These are phyloP conservation scores for Echinosophora koreensis DNA, from an alignment of 306 rosid species.

Conservation along the genomic window DNA sequence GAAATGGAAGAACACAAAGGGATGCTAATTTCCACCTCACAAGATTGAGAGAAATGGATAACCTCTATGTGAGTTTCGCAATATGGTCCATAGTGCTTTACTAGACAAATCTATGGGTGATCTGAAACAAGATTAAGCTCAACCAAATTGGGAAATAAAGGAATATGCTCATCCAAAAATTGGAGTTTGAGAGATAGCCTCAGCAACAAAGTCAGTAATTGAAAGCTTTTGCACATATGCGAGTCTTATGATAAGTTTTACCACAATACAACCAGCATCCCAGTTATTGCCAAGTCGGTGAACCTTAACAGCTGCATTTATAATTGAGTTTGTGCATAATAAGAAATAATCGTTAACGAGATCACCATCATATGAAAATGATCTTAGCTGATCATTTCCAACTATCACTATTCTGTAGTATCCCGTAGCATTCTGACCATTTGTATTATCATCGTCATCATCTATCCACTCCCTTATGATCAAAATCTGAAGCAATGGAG, in stretches of 20 bases:
- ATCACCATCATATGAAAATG: slow-evolving; percentile 36
- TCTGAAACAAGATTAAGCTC: background rate
- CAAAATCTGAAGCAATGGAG: slow-evolving; percentile 16
- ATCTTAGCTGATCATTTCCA: background rate
- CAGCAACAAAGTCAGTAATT: background rate
- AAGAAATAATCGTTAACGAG: slow-evolving; percentile 31
- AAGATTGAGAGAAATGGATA: no score
- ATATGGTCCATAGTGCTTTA: background rate
- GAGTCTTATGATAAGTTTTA: background rate
- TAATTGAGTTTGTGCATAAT: background rate
- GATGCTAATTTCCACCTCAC: no score
- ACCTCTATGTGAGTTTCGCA: background rate
- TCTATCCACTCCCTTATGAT: slow-evolving; percentile 34
- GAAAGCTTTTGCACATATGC: slow-evolving; percentile 25
- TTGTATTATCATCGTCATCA: background rate
- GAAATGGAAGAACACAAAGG: no score
- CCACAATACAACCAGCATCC: background rate
- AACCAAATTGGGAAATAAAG: background rate
- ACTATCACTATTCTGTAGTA: background rate
- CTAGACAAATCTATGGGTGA: background rate
- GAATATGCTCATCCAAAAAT: rapidly evolving
- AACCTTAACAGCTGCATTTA: slow-evolving; percentile 9
- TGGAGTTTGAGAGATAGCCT: background rate
- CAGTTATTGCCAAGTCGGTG: background rate
- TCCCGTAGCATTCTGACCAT: background rate